Conservation (phyloP, 805 yeast species). For the Candida pini region DNA sequence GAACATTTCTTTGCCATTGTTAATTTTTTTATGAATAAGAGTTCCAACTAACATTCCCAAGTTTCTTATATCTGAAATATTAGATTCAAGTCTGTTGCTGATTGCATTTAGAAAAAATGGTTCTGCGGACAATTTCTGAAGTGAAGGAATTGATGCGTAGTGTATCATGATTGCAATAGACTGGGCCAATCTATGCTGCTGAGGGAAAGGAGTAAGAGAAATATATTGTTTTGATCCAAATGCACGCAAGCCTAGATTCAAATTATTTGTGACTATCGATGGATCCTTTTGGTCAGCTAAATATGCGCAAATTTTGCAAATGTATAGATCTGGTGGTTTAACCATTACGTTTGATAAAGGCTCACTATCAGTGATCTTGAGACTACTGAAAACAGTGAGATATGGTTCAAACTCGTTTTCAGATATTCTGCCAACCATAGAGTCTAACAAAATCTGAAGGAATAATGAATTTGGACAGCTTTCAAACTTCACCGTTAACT, state of each 20-base stretch:
- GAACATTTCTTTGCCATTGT: constrained; percentile 30
- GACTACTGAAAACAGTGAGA: no score
- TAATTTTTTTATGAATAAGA: constrained; percentile 29
- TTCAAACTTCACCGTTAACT: constrained; percentile 1
- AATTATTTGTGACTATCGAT: background rate
- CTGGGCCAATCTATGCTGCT: constrained; percentile 47
- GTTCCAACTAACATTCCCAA: constrained; percentile 59
- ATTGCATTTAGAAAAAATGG: constrained; percentile 42
- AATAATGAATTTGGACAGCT: constrained; percentile 3
- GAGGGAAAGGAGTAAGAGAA: no score
- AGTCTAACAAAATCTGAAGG: constrained; percentile 3
- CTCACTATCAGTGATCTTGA: no score
- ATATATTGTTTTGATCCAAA: constrained; percentile 23
- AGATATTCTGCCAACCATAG: constrained; percentile 1
- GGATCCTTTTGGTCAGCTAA: background rate
- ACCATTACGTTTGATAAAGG: no score
- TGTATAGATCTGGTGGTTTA: no score
- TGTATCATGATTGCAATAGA: constrained; percentile 35
- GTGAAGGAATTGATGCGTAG: no score
- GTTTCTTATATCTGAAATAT: constrained; percentile 37
- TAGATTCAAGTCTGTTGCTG: constrained; percentile 49
- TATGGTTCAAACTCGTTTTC: no score
- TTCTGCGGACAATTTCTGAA: constrained; percentile 36
- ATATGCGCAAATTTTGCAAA: constrained; percentile 3
- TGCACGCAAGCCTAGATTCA: constrained; percentile 6